phyloP scores from a whole-genome alignment of 306 rosid genomes.

The Cajanus cajan region DNA sequence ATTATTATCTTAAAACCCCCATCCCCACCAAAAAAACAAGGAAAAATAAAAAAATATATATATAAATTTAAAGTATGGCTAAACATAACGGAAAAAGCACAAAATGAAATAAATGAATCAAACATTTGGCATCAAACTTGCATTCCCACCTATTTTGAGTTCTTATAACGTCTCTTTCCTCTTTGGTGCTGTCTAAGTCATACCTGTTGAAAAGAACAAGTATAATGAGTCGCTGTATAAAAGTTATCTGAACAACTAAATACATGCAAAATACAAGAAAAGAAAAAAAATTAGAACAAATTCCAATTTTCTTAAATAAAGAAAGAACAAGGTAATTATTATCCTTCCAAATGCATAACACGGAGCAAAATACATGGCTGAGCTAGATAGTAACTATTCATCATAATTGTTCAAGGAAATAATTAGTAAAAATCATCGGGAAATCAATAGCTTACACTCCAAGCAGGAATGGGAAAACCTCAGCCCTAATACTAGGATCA shows the following conservation, averaged over 20 bases:
- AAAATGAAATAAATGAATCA: background rate
- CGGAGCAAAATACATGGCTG: slow-evolving; percentile 10
- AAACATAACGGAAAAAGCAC: slow-evolving; percentile 4
- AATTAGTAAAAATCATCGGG: background rate
- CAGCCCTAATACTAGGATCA: slow-evolving; percentile 87
- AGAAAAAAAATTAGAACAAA: background rate
- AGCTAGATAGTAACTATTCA: slow-evolving; percentile 1
- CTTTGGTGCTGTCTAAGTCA: slow-evolving; percentile 72
- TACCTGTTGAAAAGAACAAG: slow-evolving; percentile 59
- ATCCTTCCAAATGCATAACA: slow-evolving; percentile 2
- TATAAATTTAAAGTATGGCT: background rate
- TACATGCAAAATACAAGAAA: background rate
- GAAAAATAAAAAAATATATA: background rate
- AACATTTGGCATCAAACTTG: slow-evolving; percentile 18
- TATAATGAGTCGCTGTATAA: slow-evolving; percentile 27
- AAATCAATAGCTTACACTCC: slow-evolving; percentile 83
- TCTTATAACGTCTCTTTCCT: slow-evolving; percentile 68
- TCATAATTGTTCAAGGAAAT: slow-evolving; percentile 3
- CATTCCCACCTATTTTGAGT: slow-evolving; percentile 66
- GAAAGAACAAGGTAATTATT: slow-evolving; percentile 4
- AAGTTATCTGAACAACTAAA: slow-evolving; percentile 9
- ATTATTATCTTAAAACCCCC: slow-evolving; percentile 19
- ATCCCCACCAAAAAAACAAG: background rate
- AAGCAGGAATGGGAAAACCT: slow-evolving; percentile 96
- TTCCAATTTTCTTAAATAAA: background rate